These are phyloP conservation scores for Lachnellula suecica DNA, from an alignment of 2,329 filamentous ascomycete species.

Conservation along the genomic window DNA sequence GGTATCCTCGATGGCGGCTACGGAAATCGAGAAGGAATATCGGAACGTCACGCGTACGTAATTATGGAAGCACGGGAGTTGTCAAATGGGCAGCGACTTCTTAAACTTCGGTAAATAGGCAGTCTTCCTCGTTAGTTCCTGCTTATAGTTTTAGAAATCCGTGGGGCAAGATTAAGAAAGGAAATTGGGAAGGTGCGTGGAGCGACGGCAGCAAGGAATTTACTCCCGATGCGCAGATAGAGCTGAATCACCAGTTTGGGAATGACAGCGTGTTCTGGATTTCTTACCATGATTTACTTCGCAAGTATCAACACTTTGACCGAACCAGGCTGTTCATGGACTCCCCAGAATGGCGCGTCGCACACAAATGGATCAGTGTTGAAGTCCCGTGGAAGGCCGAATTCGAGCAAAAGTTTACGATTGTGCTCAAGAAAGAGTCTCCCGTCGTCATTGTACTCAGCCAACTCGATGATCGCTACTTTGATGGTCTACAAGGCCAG, in stretches of 20 bases:
- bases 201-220: conserved; percentile 61
- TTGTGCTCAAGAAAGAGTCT: conserved; percentile 54
- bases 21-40: conserved; percentile 57
- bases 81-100: conserved; percentile 52
- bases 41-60: conserved; percentile 59
- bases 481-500: conserved; percentile 58
- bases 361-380: conserved; percentile 60
- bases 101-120: conserved; percentile 45
- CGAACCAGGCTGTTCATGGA: conserved; percentile 61
- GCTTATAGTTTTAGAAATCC: conserved; percentile 42
- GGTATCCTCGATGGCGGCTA: conserved; percentile 64
- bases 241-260: conserved; percentile 58
- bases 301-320: conserved; percentile 62
- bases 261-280: conserved; percentile 66
- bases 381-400: conserved; percentile 62
- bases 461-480: conserved; percentile 63
- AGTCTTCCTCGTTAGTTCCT: background rate
- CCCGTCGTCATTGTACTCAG: conserved; percentile 60
- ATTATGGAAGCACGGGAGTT: conserved; percentile 57
- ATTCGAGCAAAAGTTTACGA: conserved; percentile 61
- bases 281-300: conserved; percentile 59
- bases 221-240: conserved; percentile 55
- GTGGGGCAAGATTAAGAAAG: conserved; percentile 58
- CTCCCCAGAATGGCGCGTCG: conserved; percentile 52
- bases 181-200: conserved; percentile 58